A percentile compares a stretch with the other conserved stretches of the same genome.
These are phyloP conservation scores for Stygiomarasmius scandens DNA, from an alignment of 1,284 basidiomycete genomes.

Conservation along the genomic window DNA sequence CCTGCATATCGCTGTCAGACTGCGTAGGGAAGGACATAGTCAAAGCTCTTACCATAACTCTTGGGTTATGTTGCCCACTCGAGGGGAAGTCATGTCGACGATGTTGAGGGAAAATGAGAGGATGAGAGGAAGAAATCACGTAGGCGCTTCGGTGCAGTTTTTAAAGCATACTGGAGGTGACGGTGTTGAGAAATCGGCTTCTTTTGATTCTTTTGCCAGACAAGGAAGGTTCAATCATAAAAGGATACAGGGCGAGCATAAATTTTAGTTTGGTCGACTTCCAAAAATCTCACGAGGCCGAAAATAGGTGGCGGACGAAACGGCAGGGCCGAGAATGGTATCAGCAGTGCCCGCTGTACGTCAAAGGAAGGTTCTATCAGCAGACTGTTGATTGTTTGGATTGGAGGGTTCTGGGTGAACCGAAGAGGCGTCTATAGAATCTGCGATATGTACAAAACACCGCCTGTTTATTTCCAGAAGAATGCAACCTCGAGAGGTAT, in stretches of 20 bases:
- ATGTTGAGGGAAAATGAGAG: constrained; percentile 36
- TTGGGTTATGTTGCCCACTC: constrained; percentile 57
- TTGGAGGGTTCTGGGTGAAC: constrained; percentile 7
- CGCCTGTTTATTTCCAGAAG: not conserved
- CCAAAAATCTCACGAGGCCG: constrained; percentile 43
- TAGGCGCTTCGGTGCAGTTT: constrained; percentile 17
- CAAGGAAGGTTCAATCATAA: constrained; percentile 44
- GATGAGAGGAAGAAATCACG: constrained; percentile 5
- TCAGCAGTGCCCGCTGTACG: constrained; percentile 22
- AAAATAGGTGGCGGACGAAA: constrained; percentile 9
- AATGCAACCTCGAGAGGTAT: not conserved
- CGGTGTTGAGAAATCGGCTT: constrained; percentile 42
- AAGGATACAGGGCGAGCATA: constrained; percentile 40
- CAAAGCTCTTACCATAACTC: constrained; percentile 56
- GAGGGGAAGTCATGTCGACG: constrained; percentile 55
- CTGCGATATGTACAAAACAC: not conserved
- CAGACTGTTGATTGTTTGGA: constrained; percentile 20
- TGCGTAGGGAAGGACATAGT: constrained; percentile 8
- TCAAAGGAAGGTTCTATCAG: constrained; percentile 23
- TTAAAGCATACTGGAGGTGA: constrained; percentile 50
- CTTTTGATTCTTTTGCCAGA: constrained; percentile 47
- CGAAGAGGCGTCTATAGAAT: constrained; percentile 6
- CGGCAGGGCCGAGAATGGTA: constrained; percentile 14
- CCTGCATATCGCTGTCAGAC: constrained; percentile 42
- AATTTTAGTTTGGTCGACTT: constrained; percentile 33